These are phyloP conservation scores for Lentinus brumalis DNA, from an alignment of 768 basidiomycete genomes.

Conservation along the genomic window DNA sequence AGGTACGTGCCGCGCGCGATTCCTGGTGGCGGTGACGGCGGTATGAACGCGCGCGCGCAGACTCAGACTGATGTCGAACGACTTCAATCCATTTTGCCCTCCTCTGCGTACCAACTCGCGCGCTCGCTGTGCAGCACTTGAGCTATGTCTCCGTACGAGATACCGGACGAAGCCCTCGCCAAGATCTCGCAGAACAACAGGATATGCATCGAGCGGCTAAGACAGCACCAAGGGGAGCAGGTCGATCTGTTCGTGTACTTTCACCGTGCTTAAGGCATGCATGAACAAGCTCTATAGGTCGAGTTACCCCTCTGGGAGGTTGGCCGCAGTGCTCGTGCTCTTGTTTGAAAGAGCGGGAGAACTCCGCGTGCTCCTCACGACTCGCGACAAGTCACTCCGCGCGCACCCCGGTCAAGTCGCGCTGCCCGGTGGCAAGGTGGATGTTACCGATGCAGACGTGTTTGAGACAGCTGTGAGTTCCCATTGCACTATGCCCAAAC, in stretches of 20 bases:
- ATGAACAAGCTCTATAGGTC: slow-evolving; percentile 29
- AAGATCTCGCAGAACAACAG: slow-evolving; percentile 22
- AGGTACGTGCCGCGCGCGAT: too few relatives aligned
- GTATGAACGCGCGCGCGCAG: too few relatives aligned
- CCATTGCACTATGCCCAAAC: neutral
- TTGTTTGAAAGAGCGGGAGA: slow-evolving; percentile 71
- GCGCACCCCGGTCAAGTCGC: slow-evolving; percentile 84
- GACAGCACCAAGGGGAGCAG: slow-evolving; percentile 31
- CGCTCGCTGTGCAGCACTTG: neutral
- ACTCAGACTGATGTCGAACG: slow-evolving; percentile 6
- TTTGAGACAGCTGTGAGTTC: slow-evolving; percentile 73
- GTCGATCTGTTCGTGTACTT: slow-evolving; percentile 57
- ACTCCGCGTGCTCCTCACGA: slow-evolving; percentile 81
- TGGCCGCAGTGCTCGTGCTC: slow-evolving; percentile 79
- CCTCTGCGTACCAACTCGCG: neutral
- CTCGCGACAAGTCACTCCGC: slow-evolving; percentile 73
- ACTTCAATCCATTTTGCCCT: neutral
- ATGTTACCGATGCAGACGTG: slow-evolving; percentile 62
- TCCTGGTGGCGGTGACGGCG: too few relatives aligned
- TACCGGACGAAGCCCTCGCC: slow-evolving; percentile 9
- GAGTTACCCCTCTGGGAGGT: slow-evolving; percentile 41
- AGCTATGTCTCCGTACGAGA: neutral
- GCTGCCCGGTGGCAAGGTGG: slow-evolving; percentile 79
- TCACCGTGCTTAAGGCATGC: slow-evolving; percentile 1
- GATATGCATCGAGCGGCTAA: slow-evolving; percentile 44